These are phyloP conservation scores for Ceratobasidium papillatum DNA, from an alignment of 1,284 basidiomycete species.

Conservation along the genomic window DNA sequence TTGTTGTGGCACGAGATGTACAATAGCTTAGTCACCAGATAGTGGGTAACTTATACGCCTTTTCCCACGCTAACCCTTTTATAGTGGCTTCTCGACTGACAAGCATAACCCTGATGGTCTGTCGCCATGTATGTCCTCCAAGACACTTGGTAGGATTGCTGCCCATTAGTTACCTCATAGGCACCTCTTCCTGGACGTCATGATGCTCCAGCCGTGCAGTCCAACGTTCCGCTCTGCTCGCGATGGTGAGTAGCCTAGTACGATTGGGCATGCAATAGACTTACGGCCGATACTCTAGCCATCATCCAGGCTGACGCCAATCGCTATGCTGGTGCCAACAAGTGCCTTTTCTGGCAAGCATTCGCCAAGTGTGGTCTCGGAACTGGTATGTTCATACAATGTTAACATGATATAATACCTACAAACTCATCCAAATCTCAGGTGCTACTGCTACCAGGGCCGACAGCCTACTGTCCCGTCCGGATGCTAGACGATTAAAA, in stretches of 20 bases:
- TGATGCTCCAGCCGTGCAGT: slow-evolving; percentile 43
- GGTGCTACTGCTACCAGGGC: slow-evolving; percentile 34
- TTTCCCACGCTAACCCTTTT: background rate
- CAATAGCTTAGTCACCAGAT: slow-evolving; percentile 22
- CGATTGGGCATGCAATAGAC: no score
- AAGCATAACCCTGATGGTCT: slow-evolving; percentile 25
- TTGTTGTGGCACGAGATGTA: slow-evolving; percentile 39
- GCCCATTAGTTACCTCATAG: no score
- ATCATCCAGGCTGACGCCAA: slow-evolving; percentile 43
- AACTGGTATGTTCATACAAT: background rate
- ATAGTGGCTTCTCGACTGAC: slow-evolving; percentile 39
- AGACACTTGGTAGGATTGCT: no score
- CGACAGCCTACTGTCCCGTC: slow-evolving; percentile 31
- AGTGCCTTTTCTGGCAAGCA: slow-evolving; percentile 42
- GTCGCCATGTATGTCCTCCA: no score
- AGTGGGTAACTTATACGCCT: slow-evolving; percentile 9
- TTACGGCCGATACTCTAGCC: slow-evolving; percentile 5
- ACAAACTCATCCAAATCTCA: background rate
- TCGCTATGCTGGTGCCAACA: slow-evolving; percentile 43
- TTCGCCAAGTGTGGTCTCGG: slow-evolving; percentile 38
- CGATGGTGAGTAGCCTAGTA: slow-evolving; percentile 14
- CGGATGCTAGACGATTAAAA: slow-evolving; percentile 31
- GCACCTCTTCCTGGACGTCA: slow-evolving; percentile 32
- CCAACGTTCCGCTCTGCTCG: slow-evolving; percentile 40
- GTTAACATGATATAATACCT: background rate